Evolutionary conservation across 768 basidiomycete species (phyloP), one percentile per base, ranked within the genome.

Genomic region (Sarcodon aspratus): DNA sequence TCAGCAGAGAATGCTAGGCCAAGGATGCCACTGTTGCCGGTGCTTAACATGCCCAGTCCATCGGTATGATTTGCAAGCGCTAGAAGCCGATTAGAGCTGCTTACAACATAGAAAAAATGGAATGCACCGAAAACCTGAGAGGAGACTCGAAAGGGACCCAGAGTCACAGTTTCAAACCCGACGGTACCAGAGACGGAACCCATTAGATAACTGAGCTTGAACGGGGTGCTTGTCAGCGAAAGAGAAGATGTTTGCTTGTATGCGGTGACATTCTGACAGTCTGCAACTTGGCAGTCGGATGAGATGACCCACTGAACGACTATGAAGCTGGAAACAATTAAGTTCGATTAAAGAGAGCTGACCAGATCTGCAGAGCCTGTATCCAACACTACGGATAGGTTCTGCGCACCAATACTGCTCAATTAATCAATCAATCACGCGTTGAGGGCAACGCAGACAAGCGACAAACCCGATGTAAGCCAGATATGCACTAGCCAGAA

Each of bases 341-440:
- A 27, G 21, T 27, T 27, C 21, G 21, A 27, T 27, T 44, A 48
- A 31, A 18, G 18, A 46, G 46, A 33, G 56, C 66, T 43, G 54
- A 76, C 76, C 54, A 80, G 55, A 57, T 79, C 78, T 1, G 79
- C 70, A 3, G 77, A 80, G 44, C 78, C 78, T 7, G 78, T 79
- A 56, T 79, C 77, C 31, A 78, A 61, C 4, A 75, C 68, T 17
- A 71, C 63, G 57, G 64, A 63, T 49, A 78, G 69, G 36, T 61
- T 51, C 56, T 73, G 70, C 3, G 63, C 65, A 43, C 71, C 72
- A 42, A 74, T 60, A 33, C 71, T 75, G 49, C 7, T 45, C 31
- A 46, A 48, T 34, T 9, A 4, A 44, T 59, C 36, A 54, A 49
- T 38, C 40, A 27, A 48, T 34, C 18, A 32, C 34, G 27, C 42